Conservation (phyloP, 2,329 filamentous ascomycete genomes). For the Diaporthe citrichinensis region DNA sequence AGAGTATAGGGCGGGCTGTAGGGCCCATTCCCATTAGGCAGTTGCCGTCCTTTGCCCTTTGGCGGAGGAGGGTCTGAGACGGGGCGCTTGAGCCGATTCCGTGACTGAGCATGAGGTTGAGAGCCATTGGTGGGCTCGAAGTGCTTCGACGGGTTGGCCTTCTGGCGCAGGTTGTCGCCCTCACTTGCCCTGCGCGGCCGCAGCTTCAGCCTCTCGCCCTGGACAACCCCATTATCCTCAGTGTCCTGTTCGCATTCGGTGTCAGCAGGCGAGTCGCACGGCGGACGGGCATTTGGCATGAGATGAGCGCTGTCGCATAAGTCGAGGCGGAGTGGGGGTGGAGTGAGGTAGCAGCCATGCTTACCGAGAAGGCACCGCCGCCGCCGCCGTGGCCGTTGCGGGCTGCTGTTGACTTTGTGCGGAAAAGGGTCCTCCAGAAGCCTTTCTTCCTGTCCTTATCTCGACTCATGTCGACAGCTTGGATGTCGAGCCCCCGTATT, state of each 20-base stretch:
- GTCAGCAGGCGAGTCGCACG: constrained; percentile 20
- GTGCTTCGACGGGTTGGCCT: constrained; percentile 5
- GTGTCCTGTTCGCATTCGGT: neutral
- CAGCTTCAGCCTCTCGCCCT: neutral
- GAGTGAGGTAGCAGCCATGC: constrained; percentile 3
- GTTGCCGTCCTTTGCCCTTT: constrained; percentile 58
- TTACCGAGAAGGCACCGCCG: constrained; percentile 20
- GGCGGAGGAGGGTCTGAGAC: constrained; percentile 33
- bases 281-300: neutral
- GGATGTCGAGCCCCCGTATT: constrained; percentile 29
- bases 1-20: constrained; percentile 54
- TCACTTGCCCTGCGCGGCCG: constrained; percentile 38
- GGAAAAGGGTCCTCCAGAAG: constrained; percentile 41
- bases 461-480: constrained; percentile 40
- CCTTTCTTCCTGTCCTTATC: constrained; percentile 40
- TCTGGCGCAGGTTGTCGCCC: constrained; percentile 13
- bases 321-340: neutral
- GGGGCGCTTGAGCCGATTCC: constrained; percentile 37
- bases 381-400: neutral
- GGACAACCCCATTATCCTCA: constrained; percentile 13
- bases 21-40: constrained; percentile 47
- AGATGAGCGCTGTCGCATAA: neutral
- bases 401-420: constrained; percentile 28
- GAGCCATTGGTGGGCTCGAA: constrained; percentile 18
- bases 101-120: constrained; percentile 27